Base-by-base conservation (phyloP, 2,329 filamentous ascomycete species). In the Penicillium sp. region DNA sequence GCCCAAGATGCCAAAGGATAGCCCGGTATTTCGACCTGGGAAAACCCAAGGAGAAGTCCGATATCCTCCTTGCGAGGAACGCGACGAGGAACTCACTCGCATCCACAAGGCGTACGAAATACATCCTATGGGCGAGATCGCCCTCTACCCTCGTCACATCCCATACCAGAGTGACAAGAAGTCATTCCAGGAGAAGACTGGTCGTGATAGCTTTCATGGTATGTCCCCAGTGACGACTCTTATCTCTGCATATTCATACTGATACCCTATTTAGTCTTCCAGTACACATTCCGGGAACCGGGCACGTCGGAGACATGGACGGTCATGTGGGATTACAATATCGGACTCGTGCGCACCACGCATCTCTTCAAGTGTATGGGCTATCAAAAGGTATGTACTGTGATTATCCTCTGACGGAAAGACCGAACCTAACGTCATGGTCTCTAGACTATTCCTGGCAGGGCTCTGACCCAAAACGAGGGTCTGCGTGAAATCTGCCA, bases 251-350 rank as follows among this genome's bases (percentile, higher is more conserved):
- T 8, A 22, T 29, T 43, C 6, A 26, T 18, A 11, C 8, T 24
- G n/a, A 20, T 5, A 14, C 11, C 23, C 29, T 31, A 44, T 50
- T 23, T 50, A 68, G 66, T 68, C 10, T 63, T 63, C n/a, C 57
- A 89, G 59, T 97, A 96, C 68, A 82, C 80, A 28, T 96, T 94
- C 74, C 79, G 76, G 56, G 66, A 85, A 3, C 86, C 86, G 0
- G 81, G 77, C 9, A 79, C 86, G 37, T 77, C 84, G 1, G 77
- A 76, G 52, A 75, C 79, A 42, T 90, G 86, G 65, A 81, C 80
- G 0, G 83, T 97, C 50, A 89, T 96, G 81, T 98, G 93, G 93
- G 93, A 98, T 68, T 96, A 96, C 72, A 91, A 94, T 59, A 82
- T 91, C 51, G 93, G 93, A 7, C 82, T 97, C 24, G 90, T 97